Evolutionary conservation across 225 moss, liverwort and hornwort species (phyloP).

Genomic region (Pseudoscleropodium purum): DNA sequence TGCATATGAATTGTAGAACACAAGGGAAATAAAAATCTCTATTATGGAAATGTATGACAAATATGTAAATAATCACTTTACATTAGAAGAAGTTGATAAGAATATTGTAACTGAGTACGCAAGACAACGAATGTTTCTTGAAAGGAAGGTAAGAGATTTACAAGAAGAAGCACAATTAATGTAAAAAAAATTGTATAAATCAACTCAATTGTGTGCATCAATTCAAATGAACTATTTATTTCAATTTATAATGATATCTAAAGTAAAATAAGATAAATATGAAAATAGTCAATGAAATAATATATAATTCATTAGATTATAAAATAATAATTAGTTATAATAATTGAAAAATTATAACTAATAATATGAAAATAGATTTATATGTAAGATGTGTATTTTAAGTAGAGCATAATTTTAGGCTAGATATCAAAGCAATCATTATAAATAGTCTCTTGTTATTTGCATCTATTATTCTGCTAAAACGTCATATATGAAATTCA

Average conservation of each 20-base stretch:
- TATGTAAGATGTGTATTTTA: background rate
- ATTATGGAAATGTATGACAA: constrained; percentile 56
- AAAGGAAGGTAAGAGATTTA: constrained; percentile 33
- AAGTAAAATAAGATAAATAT: no score
- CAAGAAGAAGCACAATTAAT: background rate
- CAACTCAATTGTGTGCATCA: background rate
- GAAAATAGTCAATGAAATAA: no score
- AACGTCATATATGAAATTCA: background rate
- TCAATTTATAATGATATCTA: fast-evolving
- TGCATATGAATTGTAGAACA: constrained; percentile 17
- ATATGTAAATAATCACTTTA: constrained; percentile 57
- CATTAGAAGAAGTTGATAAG: constrained; percentile 42
- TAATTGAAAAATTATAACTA: no score
- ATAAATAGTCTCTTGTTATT: background rate
- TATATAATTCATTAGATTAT: background rate
- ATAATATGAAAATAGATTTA: background rate
- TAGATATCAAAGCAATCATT: background rate
- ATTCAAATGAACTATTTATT: background rate
- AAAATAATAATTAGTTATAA: fast-evolving
- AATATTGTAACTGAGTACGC: constrained; percentile 51
- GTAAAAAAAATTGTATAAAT: background rate
- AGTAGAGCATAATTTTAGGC: background rate
- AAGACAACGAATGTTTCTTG: constrained; percentile 73
- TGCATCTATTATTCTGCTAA: background rate
- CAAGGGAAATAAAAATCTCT: constrained; percentile 14